Evolutionary conservation across 2,329 filamentous ascomycete genomes (phyloP).

Genomic region (Ophiostoma montium): DNA sequence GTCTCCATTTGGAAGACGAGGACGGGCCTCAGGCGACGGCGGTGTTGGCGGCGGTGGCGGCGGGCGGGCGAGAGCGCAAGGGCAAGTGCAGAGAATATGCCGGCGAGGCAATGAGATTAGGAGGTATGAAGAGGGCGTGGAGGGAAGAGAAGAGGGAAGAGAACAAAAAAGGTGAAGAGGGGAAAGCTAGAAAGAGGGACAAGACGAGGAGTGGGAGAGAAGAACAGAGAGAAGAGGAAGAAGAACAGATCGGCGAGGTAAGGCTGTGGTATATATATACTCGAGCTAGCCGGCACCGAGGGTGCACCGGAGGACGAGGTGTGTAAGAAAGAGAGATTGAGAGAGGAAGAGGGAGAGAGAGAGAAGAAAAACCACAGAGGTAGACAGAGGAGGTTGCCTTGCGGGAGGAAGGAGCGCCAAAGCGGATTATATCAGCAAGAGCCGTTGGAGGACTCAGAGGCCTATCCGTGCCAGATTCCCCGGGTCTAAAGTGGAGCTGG

Average conservation of each 20-base stretch:
- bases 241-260: background rate
- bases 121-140: background rate
- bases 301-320: too few species aligned
- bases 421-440: too few species aligned
- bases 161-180: background rate
- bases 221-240: background rate
- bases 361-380: background rate
- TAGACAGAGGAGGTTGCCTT: too few species aligned
- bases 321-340: background rate
- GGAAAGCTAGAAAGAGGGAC: background rate
- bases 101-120: background rate
- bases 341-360: background rate
- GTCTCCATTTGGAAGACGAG: conserved; percentile 2
- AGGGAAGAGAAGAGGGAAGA: background rate
- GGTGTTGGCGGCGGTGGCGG: background rate
- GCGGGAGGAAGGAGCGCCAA: too few species aligned
- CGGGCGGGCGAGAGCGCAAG: background rate
- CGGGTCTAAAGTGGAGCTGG: background rate
- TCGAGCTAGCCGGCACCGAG: too few species aligned
- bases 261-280: too few species aligned
- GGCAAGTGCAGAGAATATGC: background rate
- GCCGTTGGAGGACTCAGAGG: background rate
- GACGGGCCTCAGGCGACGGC: background rate
- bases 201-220: background rate
- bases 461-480: background rate